A percentile compares a stretch with the other conserved stretches of the same genome.
Conservation (phyloP, 2,329 filamentous ascomycete species). For the Scytalidium sp. region DNA sequence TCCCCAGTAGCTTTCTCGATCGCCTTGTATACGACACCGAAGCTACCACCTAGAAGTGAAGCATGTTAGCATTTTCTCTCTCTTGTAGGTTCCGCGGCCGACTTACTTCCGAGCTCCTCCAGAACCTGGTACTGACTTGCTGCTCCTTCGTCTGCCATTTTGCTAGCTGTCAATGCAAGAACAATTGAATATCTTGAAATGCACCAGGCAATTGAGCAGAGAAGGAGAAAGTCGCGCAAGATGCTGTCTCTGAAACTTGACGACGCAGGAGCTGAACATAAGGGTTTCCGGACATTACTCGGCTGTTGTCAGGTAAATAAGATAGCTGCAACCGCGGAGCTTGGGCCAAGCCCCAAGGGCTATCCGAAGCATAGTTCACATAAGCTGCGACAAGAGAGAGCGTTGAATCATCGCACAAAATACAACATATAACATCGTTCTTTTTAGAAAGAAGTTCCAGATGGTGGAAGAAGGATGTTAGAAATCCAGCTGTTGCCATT, state of each 20-base stretch:
- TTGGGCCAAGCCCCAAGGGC: neutral
- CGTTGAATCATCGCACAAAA: neutral
- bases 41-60: constrained; percentile 73
- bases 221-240: constrained; percentile 2
- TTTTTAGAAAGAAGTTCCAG: neutral
- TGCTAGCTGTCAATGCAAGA: constrained; percentile 1
- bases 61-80: neutral
- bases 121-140: constrained; percentile 90
- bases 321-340: neutral
- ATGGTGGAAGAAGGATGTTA: neutral
- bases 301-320: neutral
- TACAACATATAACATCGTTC: neutral
- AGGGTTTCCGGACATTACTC: neutral
- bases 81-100: neutral
- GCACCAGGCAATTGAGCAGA: neutral
- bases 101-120: constrained; percentile 92
- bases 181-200: neutral
- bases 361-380: neutral
- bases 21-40: constrained; percentile 95
- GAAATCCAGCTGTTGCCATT: neutral
- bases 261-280: neutral
- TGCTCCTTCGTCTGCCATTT: constrained; percentile 63
- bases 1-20: constrained; percentile 89
- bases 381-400: neutral
- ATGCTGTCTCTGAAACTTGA: neutral